phyloP scores from a whole-genome alignment of 495 filamentous ascomycete species.

The Penicillium bialowiezense region DNA sequence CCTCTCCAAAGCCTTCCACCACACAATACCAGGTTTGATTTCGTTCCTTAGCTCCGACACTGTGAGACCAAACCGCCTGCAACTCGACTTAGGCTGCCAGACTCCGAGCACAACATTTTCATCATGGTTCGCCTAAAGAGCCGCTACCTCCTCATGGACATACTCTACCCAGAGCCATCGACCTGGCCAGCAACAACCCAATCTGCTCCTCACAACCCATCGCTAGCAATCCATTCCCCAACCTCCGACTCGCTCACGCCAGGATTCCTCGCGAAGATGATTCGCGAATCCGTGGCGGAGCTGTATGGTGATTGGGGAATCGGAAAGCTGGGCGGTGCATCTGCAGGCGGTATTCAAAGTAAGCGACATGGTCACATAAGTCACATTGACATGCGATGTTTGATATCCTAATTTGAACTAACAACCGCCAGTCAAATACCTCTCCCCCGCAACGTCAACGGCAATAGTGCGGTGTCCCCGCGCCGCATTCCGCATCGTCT shows the following conservation, averaged over 20 bases:
- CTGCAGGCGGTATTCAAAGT: conserved; percentile 63
- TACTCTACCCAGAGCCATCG: conserved; percentile 72
- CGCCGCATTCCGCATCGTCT: conserved; percentile 77
- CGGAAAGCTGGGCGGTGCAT: conserved; percentile 55
- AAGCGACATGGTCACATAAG: too few species aligned
- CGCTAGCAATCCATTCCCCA: conserved; percentile 72
- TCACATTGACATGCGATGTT: too few species aligned
- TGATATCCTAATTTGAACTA: too few species aligned
- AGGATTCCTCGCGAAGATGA: conserved; percentile 58
- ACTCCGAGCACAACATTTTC: too few species aligned
- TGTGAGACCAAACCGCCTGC: too few species aligned
- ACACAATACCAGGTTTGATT: too few species aligned
- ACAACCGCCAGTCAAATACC: conserved; percentile 72
- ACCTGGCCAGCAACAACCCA: conserved; percentile 25
- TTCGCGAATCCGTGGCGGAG: conserved; percentile 63
- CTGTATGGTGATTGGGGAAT: conserved; percentile 92
- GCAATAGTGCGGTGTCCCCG: conserved; percentile 81
- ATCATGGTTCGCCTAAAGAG: conserved; percentile 93
- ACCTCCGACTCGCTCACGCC: conserved; percentile 64
- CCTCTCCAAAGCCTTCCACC: too few species aligned
- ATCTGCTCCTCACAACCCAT: conserved; percentile 17
- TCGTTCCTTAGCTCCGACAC: too few species aligned
- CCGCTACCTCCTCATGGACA: conserved; percentile 88
- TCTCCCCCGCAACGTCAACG: conserved; percentile 88
- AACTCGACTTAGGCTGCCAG: too few species aligned